phyloP scores from a whole-genome alignment of 805 yeast genomes.

The Candida morakotiae region DNA sequence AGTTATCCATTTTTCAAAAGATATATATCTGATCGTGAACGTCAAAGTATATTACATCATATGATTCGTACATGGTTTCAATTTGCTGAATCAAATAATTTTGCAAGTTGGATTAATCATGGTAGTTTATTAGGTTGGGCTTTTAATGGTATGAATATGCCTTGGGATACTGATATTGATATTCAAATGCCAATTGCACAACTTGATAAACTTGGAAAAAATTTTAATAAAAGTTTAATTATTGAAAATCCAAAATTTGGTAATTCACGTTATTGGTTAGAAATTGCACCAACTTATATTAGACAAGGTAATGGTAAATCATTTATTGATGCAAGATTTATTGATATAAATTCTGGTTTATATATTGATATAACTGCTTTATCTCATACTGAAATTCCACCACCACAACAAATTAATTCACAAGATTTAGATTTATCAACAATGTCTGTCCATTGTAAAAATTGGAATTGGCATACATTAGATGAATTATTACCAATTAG shows the following conservation, averaged over 20 bases:
- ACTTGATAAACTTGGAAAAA: conserved; percentile 20
- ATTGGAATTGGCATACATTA: conserved; percentile 37
- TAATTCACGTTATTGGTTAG: conserved; percentile 21
- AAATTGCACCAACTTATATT: conserved; percentile 22
- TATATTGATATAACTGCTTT: conserved; percentile 44
- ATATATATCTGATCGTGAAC: conserved; percentile 29
- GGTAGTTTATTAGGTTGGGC: conserved; percentile 29
- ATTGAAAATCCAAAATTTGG: conserved; percentile 30
- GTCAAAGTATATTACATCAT: conserved; percentile 34
- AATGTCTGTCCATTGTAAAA: conserved; percentile 32
- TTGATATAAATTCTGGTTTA: conserved; percentile 35
- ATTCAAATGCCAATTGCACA: conserved; percentile 24
- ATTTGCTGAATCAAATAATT: conserved; percentile 27
- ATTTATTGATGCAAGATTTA: conserved; percentile 34
- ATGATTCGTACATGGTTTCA: conserved; percentile 35
- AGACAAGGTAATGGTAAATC: conserved; percentile 41
- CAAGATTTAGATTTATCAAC: conserved; percentile 10
- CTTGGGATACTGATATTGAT: conserved; percentile 30
- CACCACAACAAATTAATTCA: conserved; percentile 13
- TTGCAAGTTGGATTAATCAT: conserved; percentile 25
- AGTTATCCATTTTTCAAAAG: conserved; percentile 36
- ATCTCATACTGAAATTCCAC: conserved; percentile 19
- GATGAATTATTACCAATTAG: conserved; percentile 33
- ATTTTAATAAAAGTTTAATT: conserved; percentile 20
- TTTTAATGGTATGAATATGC: conserved; percentile 27